These are phyloP conservation scores for Periglandula ipomoeae DNA, from an alignment of 2,329 filamentous ascomycete species.

Conservation along the genomic window DNA sequence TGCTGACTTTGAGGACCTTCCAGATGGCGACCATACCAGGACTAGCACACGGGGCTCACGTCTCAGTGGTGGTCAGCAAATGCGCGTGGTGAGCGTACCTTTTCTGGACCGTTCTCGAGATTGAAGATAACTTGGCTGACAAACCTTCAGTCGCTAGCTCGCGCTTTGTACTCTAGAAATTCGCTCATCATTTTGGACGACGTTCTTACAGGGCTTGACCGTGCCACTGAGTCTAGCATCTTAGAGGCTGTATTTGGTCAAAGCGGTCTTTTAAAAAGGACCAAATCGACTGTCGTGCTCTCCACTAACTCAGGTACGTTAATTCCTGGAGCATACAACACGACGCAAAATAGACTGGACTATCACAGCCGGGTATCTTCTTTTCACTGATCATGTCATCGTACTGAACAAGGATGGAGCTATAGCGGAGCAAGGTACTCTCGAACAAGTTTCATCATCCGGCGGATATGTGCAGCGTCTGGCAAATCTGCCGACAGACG, in stretches of 20 bases:
- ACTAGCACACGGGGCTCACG: conserved; percentile 15
- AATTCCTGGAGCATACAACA: background rate
- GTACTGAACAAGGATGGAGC: conserved; percentile 14
- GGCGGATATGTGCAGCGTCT: conserved; percentile 7
- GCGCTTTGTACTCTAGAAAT: conserved; percentile 16
- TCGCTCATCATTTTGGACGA: conserved; percentile 23
- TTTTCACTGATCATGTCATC: conserved; percentile 16
- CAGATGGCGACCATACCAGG: conserved; percentile 15
- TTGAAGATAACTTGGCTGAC: background rate
- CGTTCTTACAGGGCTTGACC: conserved; percentile 25
- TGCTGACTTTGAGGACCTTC: conserved; percentile 12
- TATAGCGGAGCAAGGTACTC: conserved; percentile 14
- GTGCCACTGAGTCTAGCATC: conserved; percentile 27
- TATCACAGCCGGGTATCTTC: conserved; percentile 13
- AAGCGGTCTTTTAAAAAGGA: conserved; percentile 19
- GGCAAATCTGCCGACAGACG: conserved; percentile 1
- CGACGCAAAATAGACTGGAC: background rate
- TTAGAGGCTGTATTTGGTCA: conserved; percentile 25
- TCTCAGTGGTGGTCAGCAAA: conserved; percentile 19
- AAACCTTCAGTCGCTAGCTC: conserved; percentile 13
- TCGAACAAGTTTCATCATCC: conserved; percentile 7
- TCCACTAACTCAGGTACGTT: conserved; percentile 18
- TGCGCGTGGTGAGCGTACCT: conserved; percentile 14
- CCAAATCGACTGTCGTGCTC: conserved; percentile 17
- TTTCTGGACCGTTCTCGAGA: background rate